Percentiles rank a stretch among this genome's conserved stretches.
Evolutionary conservation across 2,329 filamentous ascomycete species (phyloP).

Genomic region (Calonectria pseudoreteaudii): DNA sequence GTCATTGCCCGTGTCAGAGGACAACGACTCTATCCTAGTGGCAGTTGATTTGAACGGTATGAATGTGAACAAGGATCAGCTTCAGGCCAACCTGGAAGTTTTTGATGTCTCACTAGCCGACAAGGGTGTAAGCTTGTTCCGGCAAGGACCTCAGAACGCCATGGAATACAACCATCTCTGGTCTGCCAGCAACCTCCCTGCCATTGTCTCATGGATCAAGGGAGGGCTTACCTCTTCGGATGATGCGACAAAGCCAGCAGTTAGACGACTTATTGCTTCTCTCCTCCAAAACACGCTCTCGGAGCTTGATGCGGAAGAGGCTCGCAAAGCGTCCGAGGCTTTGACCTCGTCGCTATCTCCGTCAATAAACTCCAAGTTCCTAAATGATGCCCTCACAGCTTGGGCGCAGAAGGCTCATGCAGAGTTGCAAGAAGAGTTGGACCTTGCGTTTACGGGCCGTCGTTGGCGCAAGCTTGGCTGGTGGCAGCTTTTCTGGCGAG

Average conservation of each 20-base stretch:
- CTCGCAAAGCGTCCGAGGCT: slow-evolving; percentile 49
- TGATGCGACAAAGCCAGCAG: slow-evolving; percentile 70
- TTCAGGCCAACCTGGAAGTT: slow-evolving; percentile 60
- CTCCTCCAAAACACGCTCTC: slow-evolving; percentile 68
- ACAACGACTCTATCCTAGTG: slow-evolving; percentile 58
- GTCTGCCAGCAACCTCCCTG: slow-evolving; percentile 77
- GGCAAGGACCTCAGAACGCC: slow-evolving; percentile 76
- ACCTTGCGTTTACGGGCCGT: slow-evolving; percentile 79
- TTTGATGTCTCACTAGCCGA: slow-evolving; percentile 74
- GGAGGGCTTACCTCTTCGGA: slow-evolving; percentile 55
- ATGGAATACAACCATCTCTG: slow-evolving; percentile 79
- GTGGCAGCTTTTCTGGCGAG: slow-evolving; percentile 97
- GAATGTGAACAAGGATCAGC: slow-evolving; percentile 51
- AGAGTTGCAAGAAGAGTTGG: slow-evolving; percentile 84
- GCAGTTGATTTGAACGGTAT: slow-evolving; percentile 69
- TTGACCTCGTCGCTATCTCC: slow-evolving; percentile 50
- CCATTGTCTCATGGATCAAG: slow-evolving; percentile 75
- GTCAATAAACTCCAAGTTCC: slow-evolving; percentile 50
- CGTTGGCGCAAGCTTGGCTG: slow-evolving; percentile 86
- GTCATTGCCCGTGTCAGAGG: slow-evolving; percentile 53
- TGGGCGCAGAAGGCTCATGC: slow-evolving; percentile 87
- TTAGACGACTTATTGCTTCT: slow-evolving; percentile 75
- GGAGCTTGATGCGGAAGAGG: slow-evolving; percentile 63
- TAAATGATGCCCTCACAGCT: slow-evolving; percentile 70
- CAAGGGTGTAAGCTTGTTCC: slow-evolving; percentile 74